Evolutionary conservation across 768 basidiomycete genomes (phyloP).

Genomic region (Sporobolomyces phaffii): DNA sequence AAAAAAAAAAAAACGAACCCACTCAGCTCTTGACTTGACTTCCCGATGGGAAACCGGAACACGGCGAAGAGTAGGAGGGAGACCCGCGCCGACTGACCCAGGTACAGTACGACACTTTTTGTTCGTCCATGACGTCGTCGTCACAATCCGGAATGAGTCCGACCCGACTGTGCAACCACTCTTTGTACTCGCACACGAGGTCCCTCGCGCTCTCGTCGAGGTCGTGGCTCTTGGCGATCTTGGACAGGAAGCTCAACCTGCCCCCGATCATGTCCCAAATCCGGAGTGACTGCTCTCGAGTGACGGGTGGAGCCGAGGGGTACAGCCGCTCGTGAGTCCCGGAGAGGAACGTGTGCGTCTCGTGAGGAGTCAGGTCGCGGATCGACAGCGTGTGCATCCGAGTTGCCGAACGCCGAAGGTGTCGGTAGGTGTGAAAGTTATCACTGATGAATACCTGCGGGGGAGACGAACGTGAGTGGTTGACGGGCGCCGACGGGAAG

Average conservation of each 20-base stretch:
- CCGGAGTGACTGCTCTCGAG: slow-evolving; percentile 53
- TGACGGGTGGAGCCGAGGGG: slow-evolving; percentile 47
- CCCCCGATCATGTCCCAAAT: slow-evolving; percentile 60
- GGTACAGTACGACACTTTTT: slow-evolving; percentile 44
- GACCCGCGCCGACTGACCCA: slow-evolving; percentile 11
- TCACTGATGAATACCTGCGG: slow-evolving; percentile 29
- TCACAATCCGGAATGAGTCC: slow-evolving; percentile 76
- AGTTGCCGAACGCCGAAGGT: slow-evolving; percentile 50
- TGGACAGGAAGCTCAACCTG: slow-evolving; percentile 67
- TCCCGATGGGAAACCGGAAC: no score
- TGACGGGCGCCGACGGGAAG: no score
- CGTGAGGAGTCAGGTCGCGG: slow-evolving; percentile 59
- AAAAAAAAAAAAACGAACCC: no score
- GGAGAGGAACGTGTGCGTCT: slow-evolving; percentile 57
- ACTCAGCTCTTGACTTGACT: no score
- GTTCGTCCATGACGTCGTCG: slow-evolving; percentile 82
- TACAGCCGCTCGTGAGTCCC: slow-evolving; percentile 53
- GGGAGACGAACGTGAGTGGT: no score
- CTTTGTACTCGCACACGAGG: slow-evolving; percentile 66
- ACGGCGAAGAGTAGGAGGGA: no score
- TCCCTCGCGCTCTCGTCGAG: slow-evolving; percentile 60
- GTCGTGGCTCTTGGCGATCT: slow-evolving; percentile 59
- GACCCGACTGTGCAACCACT: slow-evolving; percentile 65
- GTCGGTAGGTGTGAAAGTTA: slow-evolving; percentile 32
- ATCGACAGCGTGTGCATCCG: slow-evolving; percentile 73